Conservation (phyloP, 768 basidiomycete genomes). For the Hypsizygus marmoreus region DNA sequence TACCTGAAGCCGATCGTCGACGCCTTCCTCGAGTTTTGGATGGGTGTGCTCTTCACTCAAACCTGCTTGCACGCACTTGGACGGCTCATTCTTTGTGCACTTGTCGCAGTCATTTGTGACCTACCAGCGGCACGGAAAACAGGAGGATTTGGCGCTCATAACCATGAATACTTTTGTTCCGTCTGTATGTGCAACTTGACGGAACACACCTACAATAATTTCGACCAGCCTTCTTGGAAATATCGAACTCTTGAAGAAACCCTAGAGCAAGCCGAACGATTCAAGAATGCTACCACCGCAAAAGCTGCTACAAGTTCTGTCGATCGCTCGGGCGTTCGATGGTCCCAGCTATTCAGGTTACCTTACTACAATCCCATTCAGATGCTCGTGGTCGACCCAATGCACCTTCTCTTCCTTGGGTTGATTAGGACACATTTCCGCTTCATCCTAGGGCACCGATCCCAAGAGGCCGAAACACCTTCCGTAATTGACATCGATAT, state of each 20-base stretch:
- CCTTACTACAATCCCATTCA: constrained; percentile 30
- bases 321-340: constrained; percentile 24
- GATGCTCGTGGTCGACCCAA: constrained; percentile 28
- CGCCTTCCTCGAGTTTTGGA: constrained; percentile 20
- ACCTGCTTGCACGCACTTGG: constrained; percentile 7
- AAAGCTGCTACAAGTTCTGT: constrained; percentile 18
- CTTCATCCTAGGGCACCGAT: constrained; percentile 22
- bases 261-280: constrained; percentile 12
- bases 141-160: constrained; percentile 20
- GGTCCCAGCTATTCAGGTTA: constrained; percentile 29
- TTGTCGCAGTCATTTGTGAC: constrained; percentile 27
- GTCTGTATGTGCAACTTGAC: constrained; percentile 9
- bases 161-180: constrained; percentile 5
- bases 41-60: constrained; percentile 9
- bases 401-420: constrained; percentile 30
- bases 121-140: constrained; percentile 28
- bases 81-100: constrained; percentile 9
- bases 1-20: constrained; percentile 29
- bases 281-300: constrained; percentile 6
- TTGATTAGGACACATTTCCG: constrained; percentile 22
- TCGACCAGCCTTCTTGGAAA: constrained; percentile 20
- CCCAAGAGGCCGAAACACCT: constrained; percentile 1
- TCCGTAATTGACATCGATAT: not conserved
- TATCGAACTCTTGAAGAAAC: constrained; percentile 8
- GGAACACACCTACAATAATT: not conserved